Evolutionary conservation across 345 rosid genomes (phyloP), one percentile per base, ranked within the genome.

Genomic region (Citrus reticulata): DNA sequence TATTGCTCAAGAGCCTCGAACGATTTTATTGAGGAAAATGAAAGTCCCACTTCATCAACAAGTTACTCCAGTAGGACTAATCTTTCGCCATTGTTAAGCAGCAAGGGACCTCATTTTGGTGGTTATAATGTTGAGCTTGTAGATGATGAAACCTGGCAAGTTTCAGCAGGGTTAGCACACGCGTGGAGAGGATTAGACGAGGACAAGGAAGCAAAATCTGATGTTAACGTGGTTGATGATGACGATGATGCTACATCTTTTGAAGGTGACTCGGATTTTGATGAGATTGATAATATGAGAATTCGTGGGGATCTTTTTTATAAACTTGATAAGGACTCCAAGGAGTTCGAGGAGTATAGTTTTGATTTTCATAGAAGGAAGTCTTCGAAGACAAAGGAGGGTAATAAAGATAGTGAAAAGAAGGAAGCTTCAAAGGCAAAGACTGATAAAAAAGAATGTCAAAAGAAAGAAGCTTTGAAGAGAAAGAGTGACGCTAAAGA

Each of bases 221-320:
- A n/a, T 6, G 30, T 17, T 2, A 70, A 81, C 25, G 70, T 77
- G 9, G 85, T 70, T 72, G 83, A 76, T 10, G 85, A 68, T 72
- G 83, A 54, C 68, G 79, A 73, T 77, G 83, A 62, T 77, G 24
- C 72, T 25, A 20, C 76, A 20, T 19, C 69, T 32, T 60, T 24
- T 37, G 79, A 82, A 46, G 83, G 67, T 72, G 90, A 81, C 70
- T 79, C 40, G 54, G 92, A 92, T 81, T 87, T 90, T 25, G 95
- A 92, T 51, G 94, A 88, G 70, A 86, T 95, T 58, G 97, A 91
- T 83, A 89, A 87, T 73, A 89, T 93, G 97, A 93, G 94, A 74
- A 76, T 93, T 35, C 91, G 89, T 3, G 94, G 97, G 34, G 86
- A 87, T 82, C 98, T 96, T 57, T 96, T 93, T 72, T 93, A 84